Evolutionary conservation across 2,329 filamentous ascomycete genomes (phyloP), one percentile per base, ranked within the genome.

Genomic region (Apiospora hydei): DNA sequence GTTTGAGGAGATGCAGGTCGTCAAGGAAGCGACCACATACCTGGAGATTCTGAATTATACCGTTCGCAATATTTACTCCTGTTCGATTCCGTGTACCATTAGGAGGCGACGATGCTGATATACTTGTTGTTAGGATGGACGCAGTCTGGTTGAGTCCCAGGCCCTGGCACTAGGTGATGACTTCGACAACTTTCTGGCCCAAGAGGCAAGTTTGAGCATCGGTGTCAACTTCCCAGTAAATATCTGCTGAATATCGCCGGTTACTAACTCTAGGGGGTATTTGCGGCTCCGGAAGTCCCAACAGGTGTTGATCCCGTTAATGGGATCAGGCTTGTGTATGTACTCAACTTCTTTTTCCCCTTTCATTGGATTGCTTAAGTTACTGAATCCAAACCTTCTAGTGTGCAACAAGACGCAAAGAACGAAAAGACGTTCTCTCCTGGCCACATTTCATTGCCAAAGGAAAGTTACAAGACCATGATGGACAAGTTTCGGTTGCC

Each of bases 151-250:
- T 4, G 67, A 69, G 26, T 46, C 67, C 8, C 67, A 49, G 13
- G 26, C 67, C 4, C 16, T 69, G 67, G 38, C 18, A 24, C 7
- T 69, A 3, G 67, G 47, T 1, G 66, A 71, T 43, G 70, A 71
- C 41, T 71, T 71, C 26, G 11, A 71, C 21, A 69, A 61, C 13
- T 71, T 69, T 38, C 38, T 71, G 26, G n/a, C 43, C 4, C 64
- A 26, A n/a, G 4, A 69, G 49, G 70, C 26, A 46, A 18, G n/a
- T 6, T 3, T 8, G 5, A 2, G 7, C 46, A 3, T 13, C 2
- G 16, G 1, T 14, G 1, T 18, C 44, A 13, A 8, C 2, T 10
- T 3, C 11, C 5, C 4, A 38, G 1, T 46, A 21, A 2, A 14
- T 44, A 16, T 16, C 18, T 26, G 26, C 26, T 67, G 11, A 44